These are phyloP conservation scores for Leccinum angustisporum DNA, from an alignment of 1,284 basidiomycete species.

Conservation along the genomic window DNA sequence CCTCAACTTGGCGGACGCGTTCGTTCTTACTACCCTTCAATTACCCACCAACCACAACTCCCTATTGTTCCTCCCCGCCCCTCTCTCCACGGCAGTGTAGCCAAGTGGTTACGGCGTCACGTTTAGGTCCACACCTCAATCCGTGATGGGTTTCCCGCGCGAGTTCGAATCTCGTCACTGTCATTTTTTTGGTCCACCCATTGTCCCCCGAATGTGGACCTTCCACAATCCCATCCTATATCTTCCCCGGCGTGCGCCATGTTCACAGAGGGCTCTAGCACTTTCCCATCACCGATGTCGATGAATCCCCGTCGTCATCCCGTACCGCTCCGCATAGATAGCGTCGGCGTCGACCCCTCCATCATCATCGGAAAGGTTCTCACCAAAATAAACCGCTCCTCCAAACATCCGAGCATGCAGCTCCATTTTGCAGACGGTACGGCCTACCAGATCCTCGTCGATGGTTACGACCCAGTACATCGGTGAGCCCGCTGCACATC, in stretches of 20 bases:
- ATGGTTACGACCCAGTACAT: conserved; percentile 57
- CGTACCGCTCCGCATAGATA: conserved; percentile 34
- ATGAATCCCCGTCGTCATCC: conserved; percentile 33
- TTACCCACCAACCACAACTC: neutral
- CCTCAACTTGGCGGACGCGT: conserved; percentile 6
- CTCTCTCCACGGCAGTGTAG: conserved; percentile 46
- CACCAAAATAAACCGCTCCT: conserved; percentile 47
- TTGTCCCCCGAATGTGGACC: conserved; percentile 17
- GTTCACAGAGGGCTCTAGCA: conserved; percentile 14
- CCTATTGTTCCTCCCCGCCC: neutral
- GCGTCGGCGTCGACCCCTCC: conserved; percentile 48
- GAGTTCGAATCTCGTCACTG: conserved; percentile 66
- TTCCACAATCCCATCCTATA: conserved; percentile 10
- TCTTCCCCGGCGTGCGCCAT: neutral
- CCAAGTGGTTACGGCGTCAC: conserved; percentile 64
- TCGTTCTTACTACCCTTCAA: neutral
- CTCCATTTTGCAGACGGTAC: conserved; percentile 55
- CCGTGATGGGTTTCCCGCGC: conserved; percentile 62
- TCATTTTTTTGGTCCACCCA: conserved; percentile 34
- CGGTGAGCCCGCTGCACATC: conserved; percentile 26
- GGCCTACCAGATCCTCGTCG: conserved; percentile 57
- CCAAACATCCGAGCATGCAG: conserved; percentile 55
- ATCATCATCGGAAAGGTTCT: conserved; percentile 54
- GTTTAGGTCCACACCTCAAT: conserved; percentile 46
- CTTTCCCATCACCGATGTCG: conserved; percentile 25